Base-by-base conservation (phyloP, 2,329 filamentous ascomycete genomes). In the Colletotrichum sp. region DNA sequence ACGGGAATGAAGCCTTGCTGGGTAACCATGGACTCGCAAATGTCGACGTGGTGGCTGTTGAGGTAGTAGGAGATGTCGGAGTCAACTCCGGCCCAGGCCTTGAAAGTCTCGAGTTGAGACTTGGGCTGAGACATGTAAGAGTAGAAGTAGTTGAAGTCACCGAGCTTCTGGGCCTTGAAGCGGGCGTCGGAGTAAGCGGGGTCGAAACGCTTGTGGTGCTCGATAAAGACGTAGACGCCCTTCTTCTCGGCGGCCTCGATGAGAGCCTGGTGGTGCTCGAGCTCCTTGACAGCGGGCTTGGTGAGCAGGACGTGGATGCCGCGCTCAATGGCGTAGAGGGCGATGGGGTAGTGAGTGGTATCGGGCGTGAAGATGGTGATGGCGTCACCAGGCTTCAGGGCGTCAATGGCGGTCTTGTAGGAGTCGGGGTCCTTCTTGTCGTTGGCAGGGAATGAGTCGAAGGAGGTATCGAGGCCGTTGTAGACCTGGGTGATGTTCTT, bases 81-180 rank as follows among this genome's bases (percentile, higher is more conserved):
- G 80, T 98, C 96, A 81, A 93, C 92, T 78, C 96, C 96, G 0
- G 96, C 96, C 96, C 96, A 98, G 5, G 95, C 94, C 86, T 95
- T 96, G 92, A 98, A 98, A 1, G 96, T 98, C 88, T 98, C 94
- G 64, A 98, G 91, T 87, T 98, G 96, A 67, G 90, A 95, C 87
- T 98, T 98, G 76, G 94, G 94, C 88, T 98, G 96, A 66, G 93
- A 95, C 96, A 98, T 98, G 91, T 98, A 98, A 80, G 92, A 94
- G 90, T 98, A 98, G 84, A 98, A 98, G 90, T 98, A 98, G 89
- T 98, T 98, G 92, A 98, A 98, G 86, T 98, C 95, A 78, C 96
- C 96, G 9, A 98, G 88, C 69, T 89, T 92, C 82, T 91, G 87
- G 16, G 95, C 95, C 80, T 94, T 93, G 86, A 93, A 93, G 66